These are phyloP conservation scores for Fusarium aywerte DNA, from an alignment of 2,329 filamentous ascomycete species.

Conservation along the genomic window DNA sequence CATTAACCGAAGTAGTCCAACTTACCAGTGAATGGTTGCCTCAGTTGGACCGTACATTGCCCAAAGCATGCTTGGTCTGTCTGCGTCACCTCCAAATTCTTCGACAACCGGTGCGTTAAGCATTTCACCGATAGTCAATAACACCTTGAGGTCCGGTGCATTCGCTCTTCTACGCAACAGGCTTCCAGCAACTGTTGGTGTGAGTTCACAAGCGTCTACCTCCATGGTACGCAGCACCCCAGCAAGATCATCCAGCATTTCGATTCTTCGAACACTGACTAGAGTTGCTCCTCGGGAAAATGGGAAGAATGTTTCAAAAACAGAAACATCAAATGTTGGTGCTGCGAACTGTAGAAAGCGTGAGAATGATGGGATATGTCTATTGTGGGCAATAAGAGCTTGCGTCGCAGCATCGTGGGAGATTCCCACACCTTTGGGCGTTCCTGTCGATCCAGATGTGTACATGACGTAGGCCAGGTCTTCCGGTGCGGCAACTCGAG, in stretches of 20 bases:
- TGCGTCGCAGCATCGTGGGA: slow-evolving; percentile 85
- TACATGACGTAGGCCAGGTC: slow-evolving; percentile 90
- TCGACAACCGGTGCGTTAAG: slow-evolving; percentile 79
- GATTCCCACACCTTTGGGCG: slow-evolving; percentile 86
- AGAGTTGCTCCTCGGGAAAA: slow-evolving; percentile 78
- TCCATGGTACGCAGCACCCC: slow-evolving; percentile 70
- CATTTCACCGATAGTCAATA: slow-evolving; percentile 95
- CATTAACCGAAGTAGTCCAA: neutral
- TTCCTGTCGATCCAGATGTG: slow-evolving; percentile 89
- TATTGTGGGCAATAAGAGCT: slow-evolving; percentile 82
- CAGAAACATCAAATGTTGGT: slow-evolving; percentile 92
- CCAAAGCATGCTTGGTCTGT: slow-evolving; percentile 74
- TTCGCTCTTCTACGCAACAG: slow-evolving; percentile 74
- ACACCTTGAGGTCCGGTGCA: slow-evolving; percentile 74
- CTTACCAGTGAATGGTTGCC: slow-evolving; percentile 83
- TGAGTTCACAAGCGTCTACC: slow-evolving; percentile 88
- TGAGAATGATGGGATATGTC: slow-evolving; percentile 77
- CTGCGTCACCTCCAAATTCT: slow-evolving; percentile 75
- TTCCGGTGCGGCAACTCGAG: slow-evolving; percentile 44
- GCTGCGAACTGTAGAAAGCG: slow-evolving; percentile 92
- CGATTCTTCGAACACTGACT: slow-evolving; percentile 73
- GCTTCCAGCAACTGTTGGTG: slow-evolving; percentile 85
- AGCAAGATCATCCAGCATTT: slow-evolving; percentile 80
- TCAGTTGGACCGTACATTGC: slow-evolving; percentile 97
- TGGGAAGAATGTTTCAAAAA: slow-evolving; percentile 95